A percentile compares a stretch with the other conserved stretches of the same genome.
Evolutionary conservation across 768 basidiomycete species (phyloP).

Genomic region (Psilocybe azurescens): DNA sequence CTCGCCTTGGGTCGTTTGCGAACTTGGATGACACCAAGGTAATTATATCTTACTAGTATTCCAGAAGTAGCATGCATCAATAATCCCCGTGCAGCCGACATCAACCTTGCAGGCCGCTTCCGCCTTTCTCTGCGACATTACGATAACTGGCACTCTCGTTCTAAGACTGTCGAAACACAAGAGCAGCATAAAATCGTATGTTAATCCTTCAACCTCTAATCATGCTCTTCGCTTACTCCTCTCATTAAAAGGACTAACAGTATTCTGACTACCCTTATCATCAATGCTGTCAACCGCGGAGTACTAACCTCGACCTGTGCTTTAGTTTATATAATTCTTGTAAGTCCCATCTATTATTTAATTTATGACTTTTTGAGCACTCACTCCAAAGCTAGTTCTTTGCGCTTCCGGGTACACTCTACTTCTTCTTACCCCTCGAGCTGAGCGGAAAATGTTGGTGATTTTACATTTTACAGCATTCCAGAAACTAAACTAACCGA

Average conservation of each 20-base stretch:
- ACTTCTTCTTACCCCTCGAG: neutral
- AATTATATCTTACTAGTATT: neutral
- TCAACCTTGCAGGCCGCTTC: neutral
- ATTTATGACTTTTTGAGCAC: neutral
- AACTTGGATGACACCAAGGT: neutral
- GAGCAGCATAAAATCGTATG: neutral
- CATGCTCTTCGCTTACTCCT: neutral
- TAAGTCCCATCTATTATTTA: neutral
- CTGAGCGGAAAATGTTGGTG: neutral
- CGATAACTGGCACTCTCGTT: neutral
- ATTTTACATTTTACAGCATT: too few species aligned
- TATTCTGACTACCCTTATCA: conserved; percentile 1
- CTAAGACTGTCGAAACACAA: neutral
- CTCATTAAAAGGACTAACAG: conserved; percentile 2
- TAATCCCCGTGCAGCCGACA: neutral
- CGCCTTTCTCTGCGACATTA: neutral
- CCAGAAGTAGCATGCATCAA: too few species aligned
- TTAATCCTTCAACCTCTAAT: neutral
- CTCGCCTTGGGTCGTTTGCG: neutral
- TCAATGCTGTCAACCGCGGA: conserved; percentile 9
- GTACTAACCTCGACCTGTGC: conserved; percentile 6
- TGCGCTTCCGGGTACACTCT: neutral
- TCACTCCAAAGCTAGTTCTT: neutral
- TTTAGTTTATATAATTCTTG: neutral
- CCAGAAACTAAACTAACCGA: too few species aligned